phyloP scores from a whole-genome alignment of 495 filamentous ascomycete genomes.

The Podospora comata region DNA sequence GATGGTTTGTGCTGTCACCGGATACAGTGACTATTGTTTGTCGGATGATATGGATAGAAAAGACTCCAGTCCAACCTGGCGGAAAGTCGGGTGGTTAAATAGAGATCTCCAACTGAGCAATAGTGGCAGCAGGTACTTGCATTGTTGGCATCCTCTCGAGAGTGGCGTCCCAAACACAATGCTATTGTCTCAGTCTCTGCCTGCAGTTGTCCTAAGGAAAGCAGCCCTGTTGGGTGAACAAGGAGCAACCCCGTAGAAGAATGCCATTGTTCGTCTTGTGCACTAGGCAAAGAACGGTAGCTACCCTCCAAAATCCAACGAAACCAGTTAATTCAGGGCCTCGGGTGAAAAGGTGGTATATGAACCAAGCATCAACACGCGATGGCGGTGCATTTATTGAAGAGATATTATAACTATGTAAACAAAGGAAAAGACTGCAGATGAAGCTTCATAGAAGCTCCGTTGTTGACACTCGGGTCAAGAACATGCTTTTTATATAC shows the following conservation, averaged over 20 bases:
- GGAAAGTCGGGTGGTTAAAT: background rate
- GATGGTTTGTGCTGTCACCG: background rate
- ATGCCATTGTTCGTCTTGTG: no score
- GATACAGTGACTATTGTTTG: background rate
- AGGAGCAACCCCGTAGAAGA: no score
- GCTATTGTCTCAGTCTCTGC: background rate
- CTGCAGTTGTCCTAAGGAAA: no score
- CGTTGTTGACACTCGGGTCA: background rate
- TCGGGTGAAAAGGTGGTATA: no score
- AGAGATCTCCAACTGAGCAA: background rate
- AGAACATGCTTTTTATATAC: background rate
- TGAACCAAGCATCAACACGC: no score
- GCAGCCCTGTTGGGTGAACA: no score
- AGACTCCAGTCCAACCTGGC: no score
- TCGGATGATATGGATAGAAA: background rate
- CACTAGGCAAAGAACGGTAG: no score
- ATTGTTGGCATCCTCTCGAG: background rate
- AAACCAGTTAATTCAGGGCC: no score
- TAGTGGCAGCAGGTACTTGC: background rate
- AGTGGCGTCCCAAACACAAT: background rate
- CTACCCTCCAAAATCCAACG: no score
- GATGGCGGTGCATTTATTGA: background rate
- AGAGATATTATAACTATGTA: background rate
- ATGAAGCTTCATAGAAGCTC: background rate
- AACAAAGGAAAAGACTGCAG: background rate